Percentiles rank a stretch among this genome's conserved stretches.
phyloP scores from a whole-genome alignment of 2,329 filamentous ascomycete species.

The Botrytis porri region DNA sequence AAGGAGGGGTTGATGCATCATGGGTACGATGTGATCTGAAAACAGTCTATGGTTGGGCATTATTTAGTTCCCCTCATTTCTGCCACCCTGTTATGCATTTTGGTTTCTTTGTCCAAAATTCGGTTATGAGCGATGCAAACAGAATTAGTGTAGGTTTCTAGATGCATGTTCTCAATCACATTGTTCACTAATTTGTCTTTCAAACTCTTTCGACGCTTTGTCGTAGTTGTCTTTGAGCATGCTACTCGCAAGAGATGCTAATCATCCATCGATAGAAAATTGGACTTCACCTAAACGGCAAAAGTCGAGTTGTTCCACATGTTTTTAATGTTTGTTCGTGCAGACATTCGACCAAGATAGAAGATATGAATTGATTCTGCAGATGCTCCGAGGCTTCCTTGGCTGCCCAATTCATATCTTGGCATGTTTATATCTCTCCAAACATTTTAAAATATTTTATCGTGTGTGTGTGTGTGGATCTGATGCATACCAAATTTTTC shows the following conservation, averaged over 20 bases:
- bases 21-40: background rate
- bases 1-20: slow-evolving; percentile 8
- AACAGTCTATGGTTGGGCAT: background rate
- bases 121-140: background rate
- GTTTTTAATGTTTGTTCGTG: background rate
- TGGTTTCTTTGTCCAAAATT: slow-evolving; percentile 21
- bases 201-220: background rate
- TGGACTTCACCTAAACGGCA: background rate
- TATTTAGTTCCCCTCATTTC: slow-evolving; percentile 2
- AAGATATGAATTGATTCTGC: background rate
- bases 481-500: background rate
- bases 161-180: slow-evolving; percentile 2
- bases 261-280: background rate
- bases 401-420: background rate
- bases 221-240: slow-evolving; percentile 2
- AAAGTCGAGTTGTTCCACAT: background rate
- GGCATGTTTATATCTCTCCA: background rate
- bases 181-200: slow-evolving; percentile 1
- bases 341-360: background rate
- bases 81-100: slow-evolving; percentile 18
- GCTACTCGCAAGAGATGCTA: background rate
- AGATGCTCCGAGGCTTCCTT: background rate
- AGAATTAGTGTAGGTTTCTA: background rate
- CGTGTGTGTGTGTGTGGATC: background rate
- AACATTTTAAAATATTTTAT: background rate